Percentiles rank a stretch among this genome's conserved stretches.
phyloP scores from a whole-genome alignment of 345 rosid species.

The Euphorbia lathyris region DNA sequence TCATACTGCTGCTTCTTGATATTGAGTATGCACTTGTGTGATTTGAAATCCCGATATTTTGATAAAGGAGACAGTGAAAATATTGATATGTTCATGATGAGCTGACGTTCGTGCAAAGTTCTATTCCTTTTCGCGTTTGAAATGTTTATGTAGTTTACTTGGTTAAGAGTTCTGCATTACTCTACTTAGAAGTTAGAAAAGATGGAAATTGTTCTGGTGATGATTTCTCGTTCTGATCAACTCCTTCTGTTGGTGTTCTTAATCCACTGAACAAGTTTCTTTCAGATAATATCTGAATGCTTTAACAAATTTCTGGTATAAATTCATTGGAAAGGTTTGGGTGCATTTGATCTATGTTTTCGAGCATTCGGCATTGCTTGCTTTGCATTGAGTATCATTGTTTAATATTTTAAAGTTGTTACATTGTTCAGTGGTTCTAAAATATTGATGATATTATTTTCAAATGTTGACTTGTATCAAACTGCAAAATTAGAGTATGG shows the following conservation, averaged over 20 bases:
- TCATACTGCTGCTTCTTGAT: background rate
- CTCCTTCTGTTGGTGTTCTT: background rate
- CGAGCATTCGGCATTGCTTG: background rate
- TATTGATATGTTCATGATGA: background rate
- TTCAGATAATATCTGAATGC: background rate
- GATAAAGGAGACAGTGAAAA: background rate
- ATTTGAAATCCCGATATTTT: background rate
- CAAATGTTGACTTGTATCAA: background rate
- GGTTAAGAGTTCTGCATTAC: background rate
- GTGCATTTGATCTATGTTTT: background rate
- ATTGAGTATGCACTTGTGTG: background rate
- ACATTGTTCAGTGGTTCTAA: background rate
- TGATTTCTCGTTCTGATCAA: background rate
- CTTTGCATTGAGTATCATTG: background rate
- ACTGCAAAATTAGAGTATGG: background rate
- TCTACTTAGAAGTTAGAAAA: background rate
- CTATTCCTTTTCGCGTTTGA: background rate
- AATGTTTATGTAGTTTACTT: background rate
- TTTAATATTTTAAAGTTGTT: background rate
- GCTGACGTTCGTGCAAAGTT: background rate
- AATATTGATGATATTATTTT: background rate
- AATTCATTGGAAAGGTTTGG: background rate
- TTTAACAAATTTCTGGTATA: background rate
- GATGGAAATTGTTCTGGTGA: background rate
- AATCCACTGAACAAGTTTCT: background rate